Evolutionary conservation across 805 yeast species (phyloP).

Genomic region (Allodekkera sacchari): DNA sequence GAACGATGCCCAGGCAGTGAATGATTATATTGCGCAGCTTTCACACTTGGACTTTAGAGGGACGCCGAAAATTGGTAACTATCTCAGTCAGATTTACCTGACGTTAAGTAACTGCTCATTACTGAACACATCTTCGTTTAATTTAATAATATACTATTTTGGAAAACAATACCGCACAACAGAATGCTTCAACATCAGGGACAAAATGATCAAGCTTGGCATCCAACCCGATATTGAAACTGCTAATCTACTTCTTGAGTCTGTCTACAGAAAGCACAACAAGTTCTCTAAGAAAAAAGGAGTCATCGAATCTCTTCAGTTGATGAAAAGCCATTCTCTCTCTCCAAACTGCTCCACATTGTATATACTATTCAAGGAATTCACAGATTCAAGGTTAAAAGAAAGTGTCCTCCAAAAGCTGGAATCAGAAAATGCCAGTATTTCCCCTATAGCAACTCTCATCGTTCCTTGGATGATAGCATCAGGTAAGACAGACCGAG

Average conservation of each 20-base stretch:
- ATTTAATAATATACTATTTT: conserved; percentile 1
- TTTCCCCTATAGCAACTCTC: conserved; percentile 2
- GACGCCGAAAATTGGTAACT: background rate
- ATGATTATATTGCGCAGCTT: background rate
- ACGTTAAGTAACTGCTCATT: background rate
- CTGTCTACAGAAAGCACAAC: background rate
- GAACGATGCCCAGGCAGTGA: background rate
- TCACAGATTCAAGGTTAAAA: conserved; percentile 5
- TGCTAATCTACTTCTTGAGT: background rate
- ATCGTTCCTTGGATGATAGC: background rate
- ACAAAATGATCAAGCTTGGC: background rate
- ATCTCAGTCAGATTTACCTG: conserved; percentile 1
- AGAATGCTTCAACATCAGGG: conserved; percentile 1
- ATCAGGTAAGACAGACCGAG: background rate
- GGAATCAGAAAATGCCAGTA: conserved; percentile 1
- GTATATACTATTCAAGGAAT: conserved; percentile 6
- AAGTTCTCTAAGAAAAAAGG: background rate
- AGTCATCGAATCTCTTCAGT: background rate
- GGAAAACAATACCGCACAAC: background rate
- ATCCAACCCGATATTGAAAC: background rate
- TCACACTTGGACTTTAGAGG: background rate
- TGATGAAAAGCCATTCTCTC: background rate
- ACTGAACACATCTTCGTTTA: background rate
- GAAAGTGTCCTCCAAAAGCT: conserved; percentile 4
- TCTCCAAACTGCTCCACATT: conserved; percentile 1